A percentile compares a stretch with the other conserved stretches of the same genome.
Evolutionary conservation across 176 grass and related monocot species (phyloP).

Genomic region (Aegilops umbellulata): DNA sequence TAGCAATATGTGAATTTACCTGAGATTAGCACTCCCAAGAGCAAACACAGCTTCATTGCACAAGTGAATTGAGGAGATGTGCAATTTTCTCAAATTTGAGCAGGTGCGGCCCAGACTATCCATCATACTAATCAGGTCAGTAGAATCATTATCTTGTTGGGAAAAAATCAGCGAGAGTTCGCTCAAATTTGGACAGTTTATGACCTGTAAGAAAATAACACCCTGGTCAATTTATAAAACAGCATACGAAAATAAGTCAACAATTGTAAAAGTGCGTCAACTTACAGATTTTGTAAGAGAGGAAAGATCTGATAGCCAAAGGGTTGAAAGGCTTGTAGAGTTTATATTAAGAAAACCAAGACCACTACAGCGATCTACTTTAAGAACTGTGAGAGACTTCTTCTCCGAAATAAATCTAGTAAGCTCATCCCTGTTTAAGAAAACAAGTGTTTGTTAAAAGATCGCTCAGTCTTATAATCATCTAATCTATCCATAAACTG

Average conservation of each 20-base stretch:
- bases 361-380: slow-evolving; percentile 61
- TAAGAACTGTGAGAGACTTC: slow-evolving; percentile 62
- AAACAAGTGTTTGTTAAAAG: background rate
- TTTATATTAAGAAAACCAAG: slow-evolving; percentile 71
- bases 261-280: background rate
- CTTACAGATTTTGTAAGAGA: slow-evolving; percentile 71
- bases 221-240: slow-evolving; percentile 9
- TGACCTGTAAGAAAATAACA: slow-evolving; percentile 50
- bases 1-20: slow-evolving; percentile 40
- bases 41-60: slow-evolving; percentile 81
- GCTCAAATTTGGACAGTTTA: slow-evolving; percentile 85
- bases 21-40: slow-evolving; percentile 67
- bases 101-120: slow-evolving; percentile 70
- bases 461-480: background rate
- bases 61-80: slow-evolving; percentile 67
- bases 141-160: slow-evolving; percentile 69
- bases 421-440: slow-evolving; percentile 57
- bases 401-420: slow-evolving; percentile 72
- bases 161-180: slow-evolving; percentile 68
- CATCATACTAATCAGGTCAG: slow-evolving; percentile 68
- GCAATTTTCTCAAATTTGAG: slow-evolving; percentile 61
- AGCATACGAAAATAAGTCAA: background rate
- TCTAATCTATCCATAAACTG: background rate
- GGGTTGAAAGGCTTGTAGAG: slow-evolving; percentile 60
- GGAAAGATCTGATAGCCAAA: slow-evolving; percentile 73